Conservation (phyloP, 208 protist species). For the Leishmania tropica region DNA sequence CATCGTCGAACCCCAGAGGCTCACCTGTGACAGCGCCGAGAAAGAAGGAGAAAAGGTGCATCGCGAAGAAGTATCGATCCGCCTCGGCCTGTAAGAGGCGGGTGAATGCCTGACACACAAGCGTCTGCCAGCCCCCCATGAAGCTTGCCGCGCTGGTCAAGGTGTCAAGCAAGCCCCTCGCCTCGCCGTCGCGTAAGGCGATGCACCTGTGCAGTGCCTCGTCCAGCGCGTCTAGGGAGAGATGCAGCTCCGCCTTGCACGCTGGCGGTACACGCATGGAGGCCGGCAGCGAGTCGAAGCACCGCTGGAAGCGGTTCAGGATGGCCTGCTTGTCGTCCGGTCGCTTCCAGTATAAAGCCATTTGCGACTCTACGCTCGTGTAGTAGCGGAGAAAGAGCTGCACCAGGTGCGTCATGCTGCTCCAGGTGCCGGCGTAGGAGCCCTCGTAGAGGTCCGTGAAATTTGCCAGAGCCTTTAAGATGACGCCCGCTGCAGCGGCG, state of each 20-base stretch:
- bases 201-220: constrained; percentile 54
- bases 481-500: constrained; percentile 15
- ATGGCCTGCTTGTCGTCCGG: constrained; percentile 75
- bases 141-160: constrained; percentile 60
- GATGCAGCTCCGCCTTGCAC: constrained; percentile 84
- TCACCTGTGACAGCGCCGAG: constrained; percentile 63
- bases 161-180: constrained; percentile 45
- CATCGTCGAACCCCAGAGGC: constrained; percentile 64
- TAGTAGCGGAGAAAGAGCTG: constrained; percentile 58
- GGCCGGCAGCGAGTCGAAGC: constrained; percentile 57
- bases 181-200: constrained; percentile 42
- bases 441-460: constrained; percentile 55
- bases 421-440: constrained; percentile 50
- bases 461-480: constrained; percentile 42
- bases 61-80: constrained; percentile 59
- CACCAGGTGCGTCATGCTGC: constrained; percentile 31
- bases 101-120: constrained; percentile 60
- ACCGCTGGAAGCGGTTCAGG: constrained; percentile 53
- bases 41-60: constrained; percentile 76
- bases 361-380: constrained; percentile 29
- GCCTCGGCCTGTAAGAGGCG: constrained; percentile 66
- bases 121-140: constrained; percentile 61
- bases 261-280: constrained; percentile 37
- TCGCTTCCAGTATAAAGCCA: constrained; percentile 50
- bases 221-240: constrained; percentile 50